phyloP scores from a whole-genome alignment of 805 yeast genomes.

The Pichia exigua region DNA sequence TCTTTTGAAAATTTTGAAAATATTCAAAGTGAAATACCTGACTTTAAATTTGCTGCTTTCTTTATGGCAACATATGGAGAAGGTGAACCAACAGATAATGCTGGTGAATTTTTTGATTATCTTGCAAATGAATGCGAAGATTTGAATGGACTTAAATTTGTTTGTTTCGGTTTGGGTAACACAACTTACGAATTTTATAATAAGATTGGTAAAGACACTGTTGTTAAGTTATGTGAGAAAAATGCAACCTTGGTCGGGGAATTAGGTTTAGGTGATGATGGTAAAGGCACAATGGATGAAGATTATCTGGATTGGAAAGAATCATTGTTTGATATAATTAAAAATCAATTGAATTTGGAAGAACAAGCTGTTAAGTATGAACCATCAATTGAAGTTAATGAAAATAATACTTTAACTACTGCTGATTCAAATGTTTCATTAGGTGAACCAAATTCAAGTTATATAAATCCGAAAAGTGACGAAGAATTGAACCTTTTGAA shows the following conservation, averaged over 20 bases:
- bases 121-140: slow-evolving; percentile 52
- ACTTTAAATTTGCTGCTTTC: slow-evolving; percentile 46
- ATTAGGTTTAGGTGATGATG: slow-evolving; percentile 94
- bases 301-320: slow-evolving; percentile 95
- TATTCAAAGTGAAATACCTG: slow-evolving; percentile 49
- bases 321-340: slow-evolving; percentile 54
- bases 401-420: slow-evolving; percentile 27
- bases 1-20: slow-evolving; percentile 72
- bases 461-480: slow-evolving; percentile 33
- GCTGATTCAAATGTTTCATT: slow-evolving; percentile 39
- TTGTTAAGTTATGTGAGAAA: slow-evolving; percentile 44
- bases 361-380: slow-evolving; percentile 78
- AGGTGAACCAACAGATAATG: slow-evolving; percentile 97
- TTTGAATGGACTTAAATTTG: slow-evolving; percentile 52
- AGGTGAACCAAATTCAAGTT: slow-evolving; percentile 75
- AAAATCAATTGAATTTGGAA: slow-evolving; percentile 54
- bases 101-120: slow-evolving; percentile 68
- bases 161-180: slow-evolving; percentile 90
- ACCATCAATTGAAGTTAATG: slow-evolving; percentile 48
- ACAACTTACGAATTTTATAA: slow-evolving; percentile 90
- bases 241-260: slow-evolving; percentile 70
- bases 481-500: slow-evolving; percentile 28
- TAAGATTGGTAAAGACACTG: slow-evolving; percentile 62
- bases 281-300: slow-evolving; percentile 89
- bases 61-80: slow-evolving; percentile 94